Evolutionary conservation across 352 stramenopile genomes (phyloP).

Genomic region (Globisporangium megalacanthum): DNA sequence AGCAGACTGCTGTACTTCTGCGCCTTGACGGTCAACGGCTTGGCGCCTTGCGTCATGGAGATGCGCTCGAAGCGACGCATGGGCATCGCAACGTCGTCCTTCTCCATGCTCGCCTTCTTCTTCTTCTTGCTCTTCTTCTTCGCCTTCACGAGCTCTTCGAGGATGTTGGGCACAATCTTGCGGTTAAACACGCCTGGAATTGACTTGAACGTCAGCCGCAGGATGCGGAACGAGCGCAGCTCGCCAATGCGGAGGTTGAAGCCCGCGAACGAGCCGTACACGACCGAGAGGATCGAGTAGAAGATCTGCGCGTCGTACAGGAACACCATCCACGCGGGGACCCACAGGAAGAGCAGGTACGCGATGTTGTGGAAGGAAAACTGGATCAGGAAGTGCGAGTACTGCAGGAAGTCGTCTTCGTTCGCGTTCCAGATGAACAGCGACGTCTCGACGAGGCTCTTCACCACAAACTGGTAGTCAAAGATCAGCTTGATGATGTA

Average conservation of each 20-base stretch:
- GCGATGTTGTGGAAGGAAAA: slow-evolving; percentile 80
- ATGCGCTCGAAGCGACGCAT: slow-evolving; percentile 77
- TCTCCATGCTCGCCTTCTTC: slow-evolving; percentile 58
- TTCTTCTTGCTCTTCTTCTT: slow-evolving; percentile 83
- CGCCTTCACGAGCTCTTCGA: slow-evolving; percentile 34
- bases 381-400: slow-evolving; percentile 83
- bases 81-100: slow-evolving; percentile 55
- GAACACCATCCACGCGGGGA: slow-evolving; percentile 78
- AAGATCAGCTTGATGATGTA: slow-evolving; percentile 75
- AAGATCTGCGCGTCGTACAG: slow-evolving; percentile 88
- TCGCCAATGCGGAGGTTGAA: slow-evolving; percentile 86
- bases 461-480: slow-evolving; percentile 86
- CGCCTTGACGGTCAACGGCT: slow-evolving; percentile 73
- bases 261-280: slow-evolving; percentile 74
- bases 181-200: slow-evolving; percentile 86
- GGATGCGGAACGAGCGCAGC: slow-evolving; percentile 75
- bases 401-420: slow-evolving; percentile 66
- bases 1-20: slow-evolving; percentile 78
- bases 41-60: slow-evolving; percentile 76
- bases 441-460: slow-evolving; percentile 77
- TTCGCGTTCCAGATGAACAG: slow-evolving; percentile 83
- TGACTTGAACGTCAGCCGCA: slow-evolving; percentile 80
- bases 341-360: slow-evolving; percentile 81
- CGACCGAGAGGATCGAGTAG: slow-evolving; percentile 72
- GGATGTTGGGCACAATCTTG: slow-evolving; percentile 85